Evolutionary conservation across 2,329 filamentous ascomycete species (phyloP).

Genomic region (Fusarium goolgardi): DNA sequence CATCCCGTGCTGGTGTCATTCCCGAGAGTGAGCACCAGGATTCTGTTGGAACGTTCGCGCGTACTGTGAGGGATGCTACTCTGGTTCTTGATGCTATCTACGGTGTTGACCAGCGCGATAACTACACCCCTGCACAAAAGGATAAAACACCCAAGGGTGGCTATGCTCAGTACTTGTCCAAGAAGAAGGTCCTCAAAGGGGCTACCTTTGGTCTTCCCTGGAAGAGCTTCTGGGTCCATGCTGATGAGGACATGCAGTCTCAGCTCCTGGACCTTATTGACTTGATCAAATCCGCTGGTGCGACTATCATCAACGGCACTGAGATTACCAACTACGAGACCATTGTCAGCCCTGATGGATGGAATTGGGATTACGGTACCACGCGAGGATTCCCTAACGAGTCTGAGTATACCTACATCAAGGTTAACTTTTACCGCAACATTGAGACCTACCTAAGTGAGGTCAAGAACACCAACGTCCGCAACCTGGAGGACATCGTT

Average conservation of each 20-base stretch:
- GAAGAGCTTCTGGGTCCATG: conserved; percentile 75
- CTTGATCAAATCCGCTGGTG: conserved; percentile 69
- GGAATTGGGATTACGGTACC: conserved; percentile 78
- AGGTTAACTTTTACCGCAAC: conserved; percentile 75
- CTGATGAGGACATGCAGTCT: conserved; percentile 65
- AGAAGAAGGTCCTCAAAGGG: conserved; percentile 65
- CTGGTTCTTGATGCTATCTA: conserved; percentile 76
- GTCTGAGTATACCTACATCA: conserved; percentile 78
- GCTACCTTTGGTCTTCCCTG: conserved; percentile 78
- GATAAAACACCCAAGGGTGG: conserved; percentile 65
- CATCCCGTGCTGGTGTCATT: conserved; percentile 71
- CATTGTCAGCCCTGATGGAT: conserved; percentile 73
- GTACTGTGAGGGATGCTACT: conserved; percentile 75
- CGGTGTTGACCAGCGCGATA: conserved; percentile 71
- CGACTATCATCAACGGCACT: conserved; percentile 75
- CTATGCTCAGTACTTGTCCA: conserved; percentile 67
- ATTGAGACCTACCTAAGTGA: conserved; percentile 72
- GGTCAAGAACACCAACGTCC: conserved; percentile 69
- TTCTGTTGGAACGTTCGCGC: conserved; percentile 74
- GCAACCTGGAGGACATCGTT: conserved; percentile 73
- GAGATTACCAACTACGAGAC: conserved; percentile 73
- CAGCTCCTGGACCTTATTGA: conserved; percentile 61
- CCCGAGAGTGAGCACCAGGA: conserved; percentile 77
- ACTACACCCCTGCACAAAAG: conserved; percentile 71
- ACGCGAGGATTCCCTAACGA: conserved; percentile 74